Evolutionary conservation across 441 rosid genomes (phyloP).

Genomic region (Aquilaria agallochum): DNA sequence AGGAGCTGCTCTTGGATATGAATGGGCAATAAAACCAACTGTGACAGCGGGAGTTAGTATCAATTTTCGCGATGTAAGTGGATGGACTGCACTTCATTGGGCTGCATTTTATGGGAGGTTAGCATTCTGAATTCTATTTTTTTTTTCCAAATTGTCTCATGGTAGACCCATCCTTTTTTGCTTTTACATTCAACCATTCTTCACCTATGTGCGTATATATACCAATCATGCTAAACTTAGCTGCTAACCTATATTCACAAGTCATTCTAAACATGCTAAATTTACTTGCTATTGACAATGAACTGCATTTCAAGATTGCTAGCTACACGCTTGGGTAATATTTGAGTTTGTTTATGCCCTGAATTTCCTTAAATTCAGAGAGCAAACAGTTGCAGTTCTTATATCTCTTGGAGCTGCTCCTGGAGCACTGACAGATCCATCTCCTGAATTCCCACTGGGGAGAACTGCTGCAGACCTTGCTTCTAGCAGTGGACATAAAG

Average conservation of each 20-base stretch:
- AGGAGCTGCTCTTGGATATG: conserved; percentile 84
- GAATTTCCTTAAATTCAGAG: conserved; percentile 43
- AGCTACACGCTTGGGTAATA: no score
- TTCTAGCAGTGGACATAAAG: conserved; percentile 83
- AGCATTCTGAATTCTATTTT: conserved; percentile 21
- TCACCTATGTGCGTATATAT: no score
- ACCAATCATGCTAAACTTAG: no score
- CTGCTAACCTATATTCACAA: no score
- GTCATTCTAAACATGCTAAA: no score
- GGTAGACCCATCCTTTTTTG: no score
- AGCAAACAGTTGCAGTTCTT: conserved; percentile 74
- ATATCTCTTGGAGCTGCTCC: conserved; percentile 75
- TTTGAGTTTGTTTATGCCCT: not conserved
- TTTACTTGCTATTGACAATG: no score
- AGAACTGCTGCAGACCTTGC: conserved; percentile 94
- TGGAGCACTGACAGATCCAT: conserved; percentile 79
- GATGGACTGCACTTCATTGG: conserved; percentile 99
- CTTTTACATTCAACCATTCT: not conserved
- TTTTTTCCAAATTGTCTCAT: not conserved
- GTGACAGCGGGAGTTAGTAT: conserved; percentile 72
- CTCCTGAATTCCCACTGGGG: conserved; percentile 66
- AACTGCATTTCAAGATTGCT: no score
- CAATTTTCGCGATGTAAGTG: conserved; percentile 87
- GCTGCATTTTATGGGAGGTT: conserved; percentile 93
- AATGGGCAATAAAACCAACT: conserved; percentile 80